Conservation (phyloP, 805 yeast genomes). For the Cyberlindnera galapagoensis region DNA sequence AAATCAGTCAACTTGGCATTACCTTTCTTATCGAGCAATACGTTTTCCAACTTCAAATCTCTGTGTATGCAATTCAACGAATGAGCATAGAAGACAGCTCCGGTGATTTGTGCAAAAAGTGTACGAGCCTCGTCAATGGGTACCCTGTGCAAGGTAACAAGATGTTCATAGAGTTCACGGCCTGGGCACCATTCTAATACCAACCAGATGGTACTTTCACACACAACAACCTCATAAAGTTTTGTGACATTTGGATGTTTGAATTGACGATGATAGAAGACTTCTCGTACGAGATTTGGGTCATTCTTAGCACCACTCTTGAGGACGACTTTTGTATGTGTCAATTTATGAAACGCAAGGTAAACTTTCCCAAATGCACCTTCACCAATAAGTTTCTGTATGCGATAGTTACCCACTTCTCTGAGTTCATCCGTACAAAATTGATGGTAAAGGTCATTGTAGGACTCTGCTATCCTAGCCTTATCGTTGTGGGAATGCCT, state of each 20-base stretch:
- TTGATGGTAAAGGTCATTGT: slow-evolving; percentile 49
- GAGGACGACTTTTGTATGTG: slow-evolving; percentile 74
- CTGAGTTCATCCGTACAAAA: slow-evolving; percentile 41
- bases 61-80: slow-evolving; percentile 74
- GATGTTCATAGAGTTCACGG: slow-evolving; percentile 64
- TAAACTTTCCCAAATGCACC: slow-evolving; percentile 93
- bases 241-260: slow-evolving; percentile 78
- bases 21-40: slow-evolving; percentile 48
- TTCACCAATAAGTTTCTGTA: slow-evolving; percentile 73
- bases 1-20: slow-evolving; percentile 81
- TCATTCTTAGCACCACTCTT: slow-evolving; percentile 74
- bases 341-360: slow-evolving; percentile 69
- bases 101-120: slow-evolving; percentile 56
- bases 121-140: slow-evolving; percentile 43
- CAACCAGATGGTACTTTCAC: slow-evolving; percentile 78
- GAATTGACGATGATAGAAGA: slow-evolving; percentile 80
- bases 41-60: slow-evolving; percentile 79
- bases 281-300: slow-evolving; percentile 85
- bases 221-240: slow-evolving; percentile 70
- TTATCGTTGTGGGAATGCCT: slow-evolving; percentile 21
- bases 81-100: slow-evolving; percentile 66
- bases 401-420: slow-evolving; percentile 76
- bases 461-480: slow-evolving; percentile 50
- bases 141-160: slow-evolving; percentile 45
- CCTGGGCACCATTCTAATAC: slow-evolving; percentile 88